These are phyloP conservation scores for Taiwanofungus camphoratus DNA, from an alignment of 1,284 basidiomycete genomes.

Conservation along the genomic window DNA sequence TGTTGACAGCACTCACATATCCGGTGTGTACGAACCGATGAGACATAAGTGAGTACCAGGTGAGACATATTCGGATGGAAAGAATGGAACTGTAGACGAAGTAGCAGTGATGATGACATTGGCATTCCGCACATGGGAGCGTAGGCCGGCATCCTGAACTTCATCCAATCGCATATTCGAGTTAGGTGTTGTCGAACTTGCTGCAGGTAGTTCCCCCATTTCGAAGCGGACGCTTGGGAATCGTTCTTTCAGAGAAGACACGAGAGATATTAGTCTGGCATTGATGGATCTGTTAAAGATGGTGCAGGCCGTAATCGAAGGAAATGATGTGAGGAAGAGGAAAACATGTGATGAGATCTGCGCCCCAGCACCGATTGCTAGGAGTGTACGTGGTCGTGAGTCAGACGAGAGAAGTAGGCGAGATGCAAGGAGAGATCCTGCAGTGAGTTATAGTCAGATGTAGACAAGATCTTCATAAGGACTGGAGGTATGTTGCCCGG, in stretches of 20 bases:
- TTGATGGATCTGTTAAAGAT: conserved; percentile 64
- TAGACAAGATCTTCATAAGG: no score
- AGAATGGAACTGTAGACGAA: conserved; percentile 64
- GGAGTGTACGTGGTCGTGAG: conserved; percentile 39
- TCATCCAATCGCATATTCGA: neutral
- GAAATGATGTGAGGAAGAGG: conserved; percentile 55
- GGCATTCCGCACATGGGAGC: conserved; percentile 33
- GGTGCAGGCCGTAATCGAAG: conserved; percentile 47
- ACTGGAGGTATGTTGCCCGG: no score
- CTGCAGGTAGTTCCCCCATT: conserved; percentile 6
- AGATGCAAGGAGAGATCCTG: conserved; percentile 71
- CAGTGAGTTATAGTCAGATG: no score
- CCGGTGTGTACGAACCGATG: conserved; percentile 78
- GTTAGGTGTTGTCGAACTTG: conserved; percentile 1
- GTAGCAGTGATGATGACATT: conserved; percentile 75
- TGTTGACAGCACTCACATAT: conserved; percentile 54
- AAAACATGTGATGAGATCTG: conserved; percentile 63
- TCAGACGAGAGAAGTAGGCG: conserved; percentile 40
- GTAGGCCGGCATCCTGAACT: conserved; percentile 14
- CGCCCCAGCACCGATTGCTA: conserved; percentile 74
- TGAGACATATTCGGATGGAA: conserved; percentile 56
- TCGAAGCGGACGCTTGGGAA: conserved; percentile 37
- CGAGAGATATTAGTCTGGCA: conserved; percentile 41
- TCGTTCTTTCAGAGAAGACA: conserved; percentile 30
- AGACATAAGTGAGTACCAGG: conserved; percentile 68